phyloP scores from a whole-genome alignment of 1,284 basidiomycete genomes.

The Thelephora terrestris region DNA sequence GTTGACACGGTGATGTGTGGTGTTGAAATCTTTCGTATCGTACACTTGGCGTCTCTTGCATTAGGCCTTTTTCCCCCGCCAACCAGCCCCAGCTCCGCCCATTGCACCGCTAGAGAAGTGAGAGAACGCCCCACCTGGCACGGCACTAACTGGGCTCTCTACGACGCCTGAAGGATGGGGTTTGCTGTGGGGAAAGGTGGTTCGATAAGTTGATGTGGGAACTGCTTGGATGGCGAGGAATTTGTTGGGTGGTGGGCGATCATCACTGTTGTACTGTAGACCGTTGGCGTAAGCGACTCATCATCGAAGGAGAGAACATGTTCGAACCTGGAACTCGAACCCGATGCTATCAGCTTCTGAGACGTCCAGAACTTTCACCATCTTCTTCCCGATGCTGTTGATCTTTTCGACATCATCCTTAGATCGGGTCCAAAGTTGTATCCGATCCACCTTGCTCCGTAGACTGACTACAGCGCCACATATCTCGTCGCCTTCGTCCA shows the following conservation, averaged over 20 bases:
- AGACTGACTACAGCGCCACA: conserved; percentile 88
- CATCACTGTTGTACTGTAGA: conserved; percentile 68
- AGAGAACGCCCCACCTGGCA: conserved; percentile 24
- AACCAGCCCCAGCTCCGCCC: conserved; percentile 15
- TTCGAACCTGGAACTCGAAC: conserved; percentile 75
- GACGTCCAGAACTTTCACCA: conserved; percentile 74
- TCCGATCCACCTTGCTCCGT: conserved; percentile 79
- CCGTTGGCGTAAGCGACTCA: not conserved
- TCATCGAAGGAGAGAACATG: conserved; percentile 1
- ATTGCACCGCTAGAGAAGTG: conserved; percentile 24
- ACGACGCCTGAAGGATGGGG: conserved; percentile 22
- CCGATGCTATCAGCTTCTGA: conserved; percentile 73
- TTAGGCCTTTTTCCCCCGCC: conserved; percentile 18
- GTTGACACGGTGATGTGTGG: not conserved
- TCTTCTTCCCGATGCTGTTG: conserved; percentile 74
- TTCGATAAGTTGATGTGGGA: conserved; percentile 52
- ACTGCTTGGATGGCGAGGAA: conserved; percentile 70
- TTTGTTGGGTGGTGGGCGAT: conserved; percentile 66
- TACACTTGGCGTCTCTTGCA: not conserved
- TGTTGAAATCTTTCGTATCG: not conserved
- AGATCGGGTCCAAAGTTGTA: conserved; percentile 80
- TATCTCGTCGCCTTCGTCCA: conserved; percentile 81
- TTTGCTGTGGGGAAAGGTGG: conserved; percentile 38
- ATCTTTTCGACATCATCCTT: conserved; percentile 78
- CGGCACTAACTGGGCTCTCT: conserved; percentile 5